These are phyloP conservation scores for Gaeumannomyces tritici DNA, from an alignment of 2,329 filamentous ascomycete genomes.

Conservation along the genomic window DNA sequence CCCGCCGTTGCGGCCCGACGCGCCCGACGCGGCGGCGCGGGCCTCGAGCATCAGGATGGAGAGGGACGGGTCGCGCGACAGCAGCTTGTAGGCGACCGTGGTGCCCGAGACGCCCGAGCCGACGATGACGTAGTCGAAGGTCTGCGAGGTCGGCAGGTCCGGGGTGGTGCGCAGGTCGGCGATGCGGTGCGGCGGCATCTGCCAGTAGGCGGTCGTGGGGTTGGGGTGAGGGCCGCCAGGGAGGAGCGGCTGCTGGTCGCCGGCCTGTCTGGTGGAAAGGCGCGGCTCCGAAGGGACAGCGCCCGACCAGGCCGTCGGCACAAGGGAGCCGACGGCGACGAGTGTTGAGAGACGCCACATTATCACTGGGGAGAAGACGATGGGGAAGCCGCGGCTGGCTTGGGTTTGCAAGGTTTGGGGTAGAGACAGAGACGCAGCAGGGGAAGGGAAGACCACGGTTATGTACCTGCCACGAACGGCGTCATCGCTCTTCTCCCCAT, in stretches of 20 bases:
- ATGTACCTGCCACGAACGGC: no score
- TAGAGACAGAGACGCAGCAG: no score
- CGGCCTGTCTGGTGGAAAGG: background rate
- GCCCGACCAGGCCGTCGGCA: no score
- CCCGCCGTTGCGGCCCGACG: conserved; percentile 21
- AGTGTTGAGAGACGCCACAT: no score
- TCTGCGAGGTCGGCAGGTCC: conserved; percentile 1
- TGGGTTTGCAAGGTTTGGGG: no score
- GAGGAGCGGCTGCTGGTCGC: background rate
- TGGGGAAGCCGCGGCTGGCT: no score
- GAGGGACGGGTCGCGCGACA: conserved; percentile 9
- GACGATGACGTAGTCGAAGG: conserved; percentile 22
- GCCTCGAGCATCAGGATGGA: conserved; percentile 18
- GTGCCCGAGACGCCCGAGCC: conserved; percentile 26
- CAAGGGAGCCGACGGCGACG: no score
- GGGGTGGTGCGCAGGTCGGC: conserved; percentile 9
- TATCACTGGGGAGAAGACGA: no score
- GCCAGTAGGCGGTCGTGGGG: conserved; percentile 23
- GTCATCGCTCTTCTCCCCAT: no score
- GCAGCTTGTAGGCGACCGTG: conserved; percentile 19
- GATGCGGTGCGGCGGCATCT: conserved; percentile 12
- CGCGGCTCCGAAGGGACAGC: background rate
- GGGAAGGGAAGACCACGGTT: no score
- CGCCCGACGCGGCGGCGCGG: conserved; percentile 15
- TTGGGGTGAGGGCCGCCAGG: conserved; percentile 17